These are phyloP conservation scores for Pseudonitzschia multistriata DNA, from an alignment of 108 stramenopile species.

Conservation along the genomic window DNA sequence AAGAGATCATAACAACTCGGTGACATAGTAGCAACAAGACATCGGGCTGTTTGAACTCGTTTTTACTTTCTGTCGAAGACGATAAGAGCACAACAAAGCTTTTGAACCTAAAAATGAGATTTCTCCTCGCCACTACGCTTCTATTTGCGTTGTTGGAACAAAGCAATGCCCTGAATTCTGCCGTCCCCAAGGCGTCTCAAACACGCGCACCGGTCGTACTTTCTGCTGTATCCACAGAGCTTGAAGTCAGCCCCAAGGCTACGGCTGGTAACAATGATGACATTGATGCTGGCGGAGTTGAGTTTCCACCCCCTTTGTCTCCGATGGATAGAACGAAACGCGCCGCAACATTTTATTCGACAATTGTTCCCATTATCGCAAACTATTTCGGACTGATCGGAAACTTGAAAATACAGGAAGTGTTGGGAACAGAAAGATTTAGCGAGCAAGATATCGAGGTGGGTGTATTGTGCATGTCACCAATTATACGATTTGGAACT, in stretches of 20 bases:
- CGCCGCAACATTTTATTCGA: constrained; percentile 76
- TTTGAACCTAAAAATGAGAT: no score
- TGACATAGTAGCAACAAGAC: no score
- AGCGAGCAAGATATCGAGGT: constrained; percentile 62
- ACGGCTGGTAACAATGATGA: constrained; percentile 3
- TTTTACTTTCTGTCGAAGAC: no score
- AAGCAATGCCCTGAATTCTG: background rate
- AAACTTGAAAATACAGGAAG: constrained; percentile 60
- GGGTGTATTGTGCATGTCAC: constrained; percentile 1
- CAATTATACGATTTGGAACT: background rate
- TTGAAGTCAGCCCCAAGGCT: background rate
- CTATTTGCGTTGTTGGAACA: background rate
- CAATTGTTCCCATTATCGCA: constrained; percentile 74
- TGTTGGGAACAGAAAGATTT: constrained; percentile 44
- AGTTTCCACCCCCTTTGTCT: constrained; percentile 75
- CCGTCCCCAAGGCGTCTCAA: background rate
- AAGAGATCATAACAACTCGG: no score
- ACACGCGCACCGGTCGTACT: background rate
- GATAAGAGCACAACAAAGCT: no score
- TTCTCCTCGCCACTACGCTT: no score
- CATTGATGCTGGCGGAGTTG: constrained; percentile 24
- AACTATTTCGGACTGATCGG: constrained; percentile 73
- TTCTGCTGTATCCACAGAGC: background rate
- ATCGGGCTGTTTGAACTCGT: no score
- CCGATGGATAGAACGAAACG: constrained; percentile 63